Conservation (phyloP, 2,329 filamentous ascomycete genomes). For the Ophiocordyceps camponoti-floridani region DNA sequence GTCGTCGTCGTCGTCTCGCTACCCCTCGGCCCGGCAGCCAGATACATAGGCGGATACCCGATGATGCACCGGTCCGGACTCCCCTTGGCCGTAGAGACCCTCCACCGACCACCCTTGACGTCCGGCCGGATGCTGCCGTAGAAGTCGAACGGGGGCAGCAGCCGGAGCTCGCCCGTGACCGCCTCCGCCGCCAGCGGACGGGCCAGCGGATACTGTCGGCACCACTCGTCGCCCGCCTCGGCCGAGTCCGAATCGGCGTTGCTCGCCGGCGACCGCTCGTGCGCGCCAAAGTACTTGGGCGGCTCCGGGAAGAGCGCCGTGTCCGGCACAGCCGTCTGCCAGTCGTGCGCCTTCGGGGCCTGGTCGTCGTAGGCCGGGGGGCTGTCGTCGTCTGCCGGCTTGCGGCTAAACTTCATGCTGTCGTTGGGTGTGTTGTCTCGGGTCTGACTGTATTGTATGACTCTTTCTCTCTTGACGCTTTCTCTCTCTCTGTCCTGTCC, state of each 20-base stretch:
- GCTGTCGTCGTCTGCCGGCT: neutral
- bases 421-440: neutral
- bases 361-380: conserved; percentile 1
- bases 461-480: neutral
- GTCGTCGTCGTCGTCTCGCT: conserved; percentile 5
- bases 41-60: conserved; percentile 52
- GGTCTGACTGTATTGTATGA: neutral
- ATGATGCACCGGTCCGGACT: conserved; percentile 46
- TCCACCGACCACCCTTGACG: conserved; percentile 35
- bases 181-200: conserved; percentile 33
- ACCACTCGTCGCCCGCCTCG: conserved; percentile 49
- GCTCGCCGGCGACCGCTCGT: conserved; percentile 46
- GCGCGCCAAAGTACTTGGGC: conserved; percentile 44
- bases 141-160: conserved; percentile 32
- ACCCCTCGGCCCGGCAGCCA: conserved; percentile 17
- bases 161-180: conserved; percentile 30
- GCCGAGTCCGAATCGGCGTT: conserved; percentile 51
- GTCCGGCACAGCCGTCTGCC: conserved; percentile 54
- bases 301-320: conserved; percentile 56
- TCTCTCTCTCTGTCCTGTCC: neutral
- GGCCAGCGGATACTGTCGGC: conserved; percentile 37
- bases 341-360: conserved; percentile 36
- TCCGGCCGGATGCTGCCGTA: conserved; percentile 25
- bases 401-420: too few species aligned
- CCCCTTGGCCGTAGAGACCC: conserved; percentile 18